Conservation (phyloP, 208 protist genomes). For the Trypanosoma vivax region DNA sequence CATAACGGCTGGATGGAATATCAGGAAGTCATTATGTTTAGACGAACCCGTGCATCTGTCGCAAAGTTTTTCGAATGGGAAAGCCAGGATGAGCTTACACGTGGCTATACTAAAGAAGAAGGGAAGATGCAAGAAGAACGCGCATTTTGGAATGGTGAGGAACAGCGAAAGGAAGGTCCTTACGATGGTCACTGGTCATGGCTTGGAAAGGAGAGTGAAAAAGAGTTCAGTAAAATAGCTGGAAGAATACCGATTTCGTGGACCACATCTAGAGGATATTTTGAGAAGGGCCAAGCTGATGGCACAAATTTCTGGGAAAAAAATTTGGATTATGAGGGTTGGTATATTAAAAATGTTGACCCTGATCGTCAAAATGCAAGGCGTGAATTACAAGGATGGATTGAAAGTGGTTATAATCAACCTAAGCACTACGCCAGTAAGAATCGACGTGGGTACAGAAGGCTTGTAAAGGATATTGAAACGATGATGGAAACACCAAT, state of each 20-base stretch:
- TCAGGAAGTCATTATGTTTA: conserved; percentile 74
- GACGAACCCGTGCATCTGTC: conserved; percentile 61
- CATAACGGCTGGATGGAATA: conserved; percentile 89
- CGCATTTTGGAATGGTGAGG: conserved; percentile 83
- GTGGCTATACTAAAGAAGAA: conserved; percentile 73
- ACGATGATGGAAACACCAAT: conserved; percentile 86
- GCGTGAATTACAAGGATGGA: conserved; percentile 73
- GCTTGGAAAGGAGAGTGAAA: conserved; percentile 71
- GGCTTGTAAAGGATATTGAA: conserved; percentile 87
- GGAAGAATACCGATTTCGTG: conserved; percentile 76
- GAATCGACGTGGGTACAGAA: conserved; percentile 83
- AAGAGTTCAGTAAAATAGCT: conserved; percentile 76
- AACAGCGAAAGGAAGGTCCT: conserved; percentile 76
- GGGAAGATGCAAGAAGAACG: conserved; percentile 70
- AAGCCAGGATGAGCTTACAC: conserved; percentile 55
- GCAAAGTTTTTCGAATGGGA: conserved; percentile 81
- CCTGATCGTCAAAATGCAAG: conserved; percentile 77
- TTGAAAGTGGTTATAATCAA: conserved; percentile 86
- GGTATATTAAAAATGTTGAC: conserved; percentile 90
- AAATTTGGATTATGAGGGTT: conserved; percentile 88
- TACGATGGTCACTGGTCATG: conserved; percentile 86
- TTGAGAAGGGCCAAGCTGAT: conserved; percentile 76
- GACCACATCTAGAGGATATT: conserved; percentile 81
- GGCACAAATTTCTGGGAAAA: conserved; percentile 89
- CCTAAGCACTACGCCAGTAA: conserved; percentile 87